Percentiles rank a stretch among this genome's conserved stretches.
phyloP scores from a whole-genome alignment of 2,329 filamentous ascomycete genomes.

The Pseudocercospora vitis region DNA sequence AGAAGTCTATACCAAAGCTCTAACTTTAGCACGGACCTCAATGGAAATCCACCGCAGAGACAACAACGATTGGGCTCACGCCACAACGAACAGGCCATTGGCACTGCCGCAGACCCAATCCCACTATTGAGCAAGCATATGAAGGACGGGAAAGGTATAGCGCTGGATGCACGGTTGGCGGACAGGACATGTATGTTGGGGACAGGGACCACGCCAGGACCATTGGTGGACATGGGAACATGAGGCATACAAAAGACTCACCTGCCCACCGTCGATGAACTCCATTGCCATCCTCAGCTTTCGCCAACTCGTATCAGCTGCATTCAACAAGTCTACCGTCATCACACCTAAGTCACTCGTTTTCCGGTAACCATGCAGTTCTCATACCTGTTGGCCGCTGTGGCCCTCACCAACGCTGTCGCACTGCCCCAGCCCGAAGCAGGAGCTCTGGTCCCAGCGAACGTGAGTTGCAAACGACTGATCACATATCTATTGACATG shows the following conservation, averaged over 20 bases:
- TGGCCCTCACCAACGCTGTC: neutral
- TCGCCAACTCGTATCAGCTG: neutral
- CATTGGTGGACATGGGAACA: neutral
- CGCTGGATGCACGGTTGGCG: neutral
- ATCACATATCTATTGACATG: neutral
- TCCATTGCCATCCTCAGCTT: neutral
- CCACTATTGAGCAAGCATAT: neutral
- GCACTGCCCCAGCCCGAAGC: neutral
- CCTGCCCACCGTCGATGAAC: neutral
- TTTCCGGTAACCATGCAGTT: neutral
- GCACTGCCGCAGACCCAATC: neutral
- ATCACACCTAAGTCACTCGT: too few species aligned
- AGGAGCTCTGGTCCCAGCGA: neutral
- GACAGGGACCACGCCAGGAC: neutral
- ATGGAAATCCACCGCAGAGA: neutral
- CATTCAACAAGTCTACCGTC: neutral
- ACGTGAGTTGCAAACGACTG: neutral
- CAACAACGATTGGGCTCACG: neutral
- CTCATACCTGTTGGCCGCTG: neutral
- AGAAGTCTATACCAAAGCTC: neutral
- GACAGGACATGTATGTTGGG: neutral
- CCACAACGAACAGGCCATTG: neutral
- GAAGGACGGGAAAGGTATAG: neutral
- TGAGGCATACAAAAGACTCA: conserved; percentile 3
- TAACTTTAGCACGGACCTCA: neutral